Conservation (phyloP, 768 basidiomycete genomes). For the Tulasnella sp. region DNA sequence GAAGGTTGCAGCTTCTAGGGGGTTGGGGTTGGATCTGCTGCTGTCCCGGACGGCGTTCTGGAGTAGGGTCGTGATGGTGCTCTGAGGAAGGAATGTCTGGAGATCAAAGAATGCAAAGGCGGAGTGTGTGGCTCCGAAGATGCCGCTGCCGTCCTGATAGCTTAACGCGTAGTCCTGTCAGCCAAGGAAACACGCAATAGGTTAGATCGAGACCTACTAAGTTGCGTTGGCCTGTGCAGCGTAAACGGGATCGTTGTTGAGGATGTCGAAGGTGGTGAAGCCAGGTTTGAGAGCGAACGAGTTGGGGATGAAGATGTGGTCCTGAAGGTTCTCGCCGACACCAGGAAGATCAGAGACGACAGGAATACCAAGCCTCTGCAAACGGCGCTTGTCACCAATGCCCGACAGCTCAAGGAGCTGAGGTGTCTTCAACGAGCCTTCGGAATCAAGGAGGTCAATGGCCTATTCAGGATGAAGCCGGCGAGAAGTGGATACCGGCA, state of each 20-base stretch:
- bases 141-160: slow-evolving; percentile 7
- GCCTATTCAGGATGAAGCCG: background rate
- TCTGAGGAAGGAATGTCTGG: background rate
- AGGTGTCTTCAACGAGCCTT: slow-evolving; percentile 33
- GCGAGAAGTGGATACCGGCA: slow-evolving; percentile 27
- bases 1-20: background rate
- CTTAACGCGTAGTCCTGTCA: background rate
- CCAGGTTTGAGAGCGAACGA: slow-evolving; percentile 9
- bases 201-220: background rate
- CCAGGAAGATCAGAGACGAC: slow-evolving; percentile 53
- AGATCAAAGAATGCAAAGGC: slow-evolving; percentile 7
- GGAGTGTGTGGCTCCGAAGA: slow-evolving; percentile 4
- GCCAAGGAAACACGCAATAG: background rate
- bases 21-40: background rate
- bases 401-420: slow-evolving; percentile 53
- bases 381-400: slow-evolving; percentile 43
- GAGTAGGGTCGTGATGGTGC: background rate
- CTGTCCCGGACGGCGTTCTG: background rate
- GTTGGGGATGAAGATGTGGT: slow-evolving; percentile 5
- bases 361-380: slow-evolving; percentile 38
- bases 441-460: background rate
- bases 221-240: background rate
- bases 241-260: background rate
- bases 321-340: slow-evolving; percentile 29
- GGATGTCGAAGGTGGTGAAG: slow-evolving; percentile 9